These are phyloP conservation scores for Scutellaria minor DNA, from an alignment of 257 asterid species.

Conservation along the genomic window DNA sequence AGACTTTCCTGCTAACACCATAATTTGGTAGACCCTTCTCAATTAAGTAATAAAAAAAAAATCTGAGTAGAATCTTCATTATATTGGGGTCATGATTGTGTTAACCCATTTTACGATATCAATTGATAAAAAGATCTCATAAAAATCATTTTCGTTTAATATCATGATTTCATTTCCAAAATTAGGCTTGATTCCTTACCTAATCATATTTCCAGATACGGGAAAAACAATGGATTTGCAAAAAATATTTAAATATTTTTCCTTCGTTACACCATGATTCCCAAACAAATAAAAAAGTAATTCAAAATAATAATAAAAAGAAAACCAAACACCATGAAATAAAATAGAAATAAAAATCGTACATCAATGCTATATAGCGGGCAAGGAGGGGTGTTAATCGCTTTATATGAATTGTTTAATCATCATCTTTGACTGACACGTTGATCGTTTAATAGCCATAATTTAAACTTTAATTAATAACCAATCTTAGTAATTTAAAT, in stretches of 20 bases:
- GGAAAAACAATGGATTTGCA: slow-evolving; percentile 35
- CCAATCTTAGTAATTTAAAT: slow-evolving; percentile 10
- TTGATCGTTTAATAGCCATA: slow-evolving; percentile 40
- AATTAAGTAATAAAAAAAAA: neutral
- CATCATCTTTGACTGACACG: slow-evolving; percentile 41
- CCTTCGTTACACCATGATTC: slow-evolving; percentile 21
- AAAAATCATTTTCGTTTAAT: neutral
- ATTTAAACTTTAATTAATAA: slow-evolving; percentile 27
- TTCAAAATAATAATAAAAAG: too few relatives aligned
- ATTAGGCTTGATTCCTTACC: slow-evolving; percentile 27
- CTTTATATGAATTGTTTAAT: slow-evolving; percentile 40
- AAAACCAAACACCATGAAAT: neutral
- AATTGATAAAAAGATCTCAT: too few relatives aligned
- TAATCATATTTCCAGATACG: slow-evolving; percentile 41
- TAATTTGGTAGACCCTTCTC: slow-evolving; percentile 7
- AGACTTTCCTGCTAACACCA: slow-evolving; percentile 28
- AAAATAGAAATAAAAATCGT: neutral
- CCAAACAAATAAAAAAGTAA: neutral
- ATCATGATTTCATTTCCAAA: slow-evolving; percentile 20
- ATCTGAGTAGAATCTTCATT: slow-evolving; percentile 23
- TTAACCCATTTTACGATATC: neutral
- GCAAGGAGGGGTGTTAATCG: slow-evolving; percentile 25
- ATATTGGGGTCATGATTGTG: neutral
- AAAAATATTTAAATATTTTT: slow-evolving; percentile 28
- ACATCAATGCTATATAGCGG: slow-evolving; percentile 27